phyloP scores from a whole-genome alignment of 352 stramenopile genomes.

The Thalassiosira livingstoniorum region DNA sequence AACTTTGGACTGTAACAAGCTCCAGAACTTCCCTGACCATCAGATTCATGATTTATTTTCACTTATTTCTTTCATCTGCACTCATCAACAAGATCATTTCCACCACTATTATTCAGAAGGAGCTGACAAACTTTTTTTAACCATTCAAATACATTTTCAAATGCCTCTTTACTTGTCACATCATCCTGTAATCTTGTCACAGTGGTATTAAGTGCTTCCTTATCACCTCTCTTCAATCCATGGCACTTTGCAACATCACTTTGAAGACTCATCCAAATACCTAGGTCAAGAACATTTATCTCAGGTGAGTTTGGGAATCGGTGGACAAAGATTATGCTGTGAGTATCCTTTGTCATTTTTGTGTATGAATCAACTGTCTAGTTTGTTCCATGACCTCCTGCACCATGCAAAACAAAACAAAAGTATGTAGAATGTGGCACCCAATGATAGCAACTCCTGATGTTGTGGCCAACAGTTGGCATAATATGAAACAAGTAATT shows the following conservation, averaged over 20 bases:
- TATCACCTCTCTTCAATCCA: neutral
- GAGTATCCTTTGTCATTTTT: neutral
- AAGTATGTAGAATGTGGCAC: neutral
- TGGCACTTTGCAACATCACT: neutral
- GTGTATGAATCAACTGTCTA: neutral
- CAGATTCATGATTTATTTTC: too few species aligned
- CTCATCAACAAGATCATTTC: too few species aligned
- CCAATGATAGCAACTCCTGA: neutral
- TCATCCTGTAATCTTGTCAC: neutral
- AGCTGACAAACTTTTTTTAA: slow-evolving; percentile 49
- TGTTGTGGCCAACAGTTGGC: neutral
- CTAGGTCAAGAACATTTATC: neutral
- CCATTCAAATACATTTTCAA: slow-evolving; percentile 30
- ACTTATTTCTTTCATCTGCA: too few species aligned
- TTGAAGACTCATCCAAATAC: neutral
- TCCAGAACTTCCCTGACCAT: too few species aligned
- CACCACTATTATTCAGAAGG: too few species aligned
- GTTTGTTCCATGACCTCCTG: neutral
- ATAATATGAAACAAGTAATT: neutral
- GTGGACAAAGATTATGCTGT: neutral
- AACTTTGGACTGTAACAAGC: too few species aligned
- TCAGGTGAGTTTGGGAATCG: neutral
- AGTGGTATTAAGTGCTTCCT: neutral
- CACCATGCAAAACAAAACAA: neutral
- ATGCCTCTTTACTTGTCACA: slow-evolving; percentile 4